Evolutionary conservation across 2,329 filamentous ascomycete genomes (phyloP).

Genomic region (Colletotrichum eleusines): DNA sequence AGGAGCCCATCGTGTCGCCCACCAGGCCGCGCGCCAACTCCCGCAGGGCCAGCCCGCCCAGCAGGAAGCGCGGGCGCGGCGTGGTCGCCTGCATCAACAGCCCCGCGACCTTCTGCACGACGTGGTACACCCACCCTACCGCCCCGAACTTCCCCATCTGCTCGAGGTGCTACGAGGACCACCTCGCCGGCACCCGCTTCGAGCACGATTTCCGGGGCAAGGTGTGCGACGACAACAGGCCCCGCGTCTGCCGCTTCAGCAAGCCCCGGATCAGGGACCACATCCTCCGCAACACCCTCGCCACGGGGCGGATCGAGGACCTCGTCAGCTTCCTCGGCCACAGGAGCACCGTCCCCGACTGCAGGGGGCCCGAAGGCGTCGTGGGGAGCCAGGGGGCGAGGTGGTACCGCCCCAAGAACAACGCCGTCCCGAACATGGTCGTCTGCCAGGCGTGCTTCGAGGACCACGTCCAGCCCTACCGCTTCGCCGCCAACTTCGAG

Average conservation of each 20-base stretch:
- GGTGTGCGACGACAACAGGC: slow-evolving; percentile 44
- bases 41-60: slow-evolving; percentile 26
- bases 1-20: slow-evolving; percentile 22
- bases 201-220: slow-evolving; percentile 46
- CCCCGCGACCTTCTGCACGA: slow-evolving; percentile 47
- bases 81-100: slow-evolving; percentile 48
- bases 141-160: slow-evolving; percentile 52
- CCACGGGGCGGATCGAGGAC: slow-evolving; percentile 46
- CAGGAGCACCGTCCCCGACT: slow-evolving; percentile 46
- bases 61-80: slow-evolving; percentile 31
- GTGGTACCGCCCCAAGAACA: slow-evolving; percentile 49
- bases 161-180: slow-evolving; percentile 53
- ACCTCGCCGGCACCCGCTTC: slow-evolving; percentile 50
- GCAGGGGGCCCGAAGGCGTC: slow-evolving; percentile 46
- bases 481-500: slow-evolving; percentile 50
- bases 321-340: slow-evolving; percentile 49
- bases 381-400: slow-evolving; percentile 46
- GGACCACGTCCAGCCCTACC: slow-evolving; percentile 47
- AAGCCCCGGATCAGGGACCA: slow-evolving; percentile 48
- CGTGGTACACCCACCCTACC: slow-evolving; percentile 54
- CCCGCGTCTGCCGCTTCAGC: slow-evolving; percentile 53
- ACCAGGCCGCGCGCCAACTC: slow-evolving; percentile 34
- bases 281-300: slow-evolving; percentile 48
- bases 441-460: slow-evolving; percentile 56
- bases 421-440: slow-evolving; percentile 50